Conservation (phyloP, 345 rosid genomes). For the Eucalyptus tenuipes region DNA sequence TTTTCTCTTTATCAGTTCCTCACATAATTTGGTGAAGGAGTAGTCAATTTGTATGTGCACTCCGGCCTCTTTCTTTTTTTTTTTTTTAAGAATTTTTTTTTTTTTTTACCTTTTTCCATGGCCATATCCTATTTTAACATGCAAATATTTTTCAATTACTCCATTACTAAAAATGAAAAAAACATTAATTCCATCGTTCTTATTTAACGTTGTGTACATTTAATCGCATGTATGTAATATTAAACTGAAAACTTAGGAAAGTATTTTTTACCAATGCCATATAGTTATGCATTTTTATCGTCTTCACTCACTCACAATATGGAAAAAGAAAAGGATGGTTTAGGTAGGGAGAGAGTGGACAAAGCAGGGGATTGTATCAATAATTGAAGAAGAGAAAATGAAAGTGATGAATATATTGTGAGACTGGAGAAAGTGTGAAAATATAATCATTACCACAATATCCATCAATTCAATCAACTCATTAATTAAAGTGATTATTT, state of each 20-base stretch:
- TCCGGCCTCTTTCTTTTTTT: neutral
- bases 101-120: neutral
- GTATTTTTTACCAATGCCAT: neutral
- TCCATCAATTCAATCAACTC: neutral
- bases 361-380: neutral
- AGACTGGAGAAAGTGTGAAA: neutral
- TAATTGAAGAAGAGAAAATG: neutral
- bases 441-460: neutral
- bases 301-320: neutral
- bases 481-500: neutral
- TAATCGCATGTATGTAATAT: neutral
- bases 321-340: neutral
- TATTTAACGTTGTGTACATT: neutral
- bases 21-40: too few species aligned
- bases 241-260: neutral
- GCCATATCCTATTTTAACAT: neutral
- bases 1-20: too few species aligned
- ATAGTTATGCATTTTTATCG: neutral
- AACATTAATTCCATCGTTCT: rapidly evolving
- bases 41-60: neutral
- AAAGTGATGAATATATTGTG: neutral
- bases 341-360: neutral
- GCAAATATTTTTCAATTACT: neutral
- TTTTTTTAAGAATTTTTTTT: too few species aligned
- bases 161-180: neutral